A percentile compares a stretch with the other conserved stretches of the same genome.
phyloP scores from a whole-genome alignment of 345 rosid species.

The Adansonia digitata region DNA sequence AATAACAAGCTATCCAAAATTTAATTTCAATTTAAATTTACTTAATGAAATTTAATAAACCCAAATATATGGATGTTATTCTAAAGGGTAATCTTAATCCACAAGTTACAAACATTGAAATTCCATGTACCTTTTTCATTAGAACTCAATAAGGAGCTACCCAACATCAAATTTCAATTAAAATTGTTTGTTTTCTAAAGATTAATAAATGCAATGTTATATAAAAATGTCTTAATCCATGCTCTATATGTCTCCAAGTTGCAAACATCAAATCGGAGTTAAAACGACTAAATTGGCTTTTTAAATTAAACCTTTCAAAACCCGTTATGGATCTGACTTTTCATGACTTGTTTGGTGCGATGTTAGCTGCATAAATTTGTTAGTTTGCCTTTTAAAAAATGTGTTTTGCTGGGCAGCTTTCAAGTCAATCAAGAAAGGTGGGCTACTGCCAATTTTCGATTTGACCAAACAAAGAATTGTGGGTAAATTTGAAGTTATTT shows the following conservation, averaged over 20 bases:
- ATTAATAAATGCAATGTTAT: not conserved
- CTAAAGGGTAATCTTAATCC: not conserved
- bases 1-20: too few species aligned
- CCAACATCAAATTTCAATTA: not conserved
- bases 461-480: not conserved
- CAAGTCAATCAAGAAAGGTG: not conserved
- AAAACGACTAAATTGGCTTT: not conserved
- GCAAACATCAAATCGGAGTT: slow-evolving; percentile 5
- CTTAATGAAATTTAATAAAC: not conserved
- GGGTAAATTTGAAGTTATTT: not conserved
- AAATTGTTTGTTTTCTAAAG: not conserved
- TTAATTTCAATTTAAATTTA: not conserved
- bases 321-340: not conserved
- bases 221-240: not conserved
- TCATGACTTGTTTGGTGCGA: not conserved
- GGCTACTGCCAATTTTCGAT: slow-evolving; percentile 9
- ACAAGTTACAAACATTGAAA: not conserved
- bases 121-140: not conserved
- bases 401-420: not conserved
- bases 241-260: not conserved
- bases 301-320: not conserved
- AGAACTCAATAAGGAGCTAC: too few species aligned
- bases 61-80: not conserved
- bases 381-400: not conserved
- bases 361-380: not conserved